phyloP scores from a whole-genome alignment of 345 rosid species.

The Toxicodendron radicans region DNA sequence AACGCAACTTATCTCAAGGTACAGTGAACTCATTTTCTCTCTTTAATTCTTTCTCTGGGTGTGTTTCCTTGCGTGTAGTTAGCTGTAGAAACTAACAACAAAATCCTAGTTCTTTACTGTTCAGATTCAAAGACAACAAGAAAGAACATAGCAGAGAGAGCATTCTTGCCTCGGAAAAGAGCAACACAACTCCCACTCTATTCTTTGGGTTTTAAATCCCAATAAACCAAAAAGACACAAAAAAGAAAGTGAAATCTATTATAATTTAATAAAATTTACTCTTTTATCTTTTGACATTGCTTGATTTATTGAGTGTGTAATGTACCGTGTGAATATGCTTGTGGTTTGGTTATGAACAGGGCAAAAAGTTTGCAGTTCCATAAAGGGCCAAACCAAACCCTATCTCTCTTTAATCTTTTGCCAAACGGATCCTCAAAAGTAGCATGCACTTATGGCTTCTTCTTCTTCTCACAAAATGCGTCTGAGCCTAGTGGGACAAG shows the following conservation, averaged over 20 bases:
- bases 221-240: neutral
- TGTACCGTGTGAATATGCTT: neutral
- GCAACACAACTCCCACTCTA: constrained; percentile 4
- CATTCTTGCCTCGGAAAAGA: constrained; percentile 31
- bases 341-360: constrained; percentile 12
- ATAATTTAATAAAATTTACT: neutral
- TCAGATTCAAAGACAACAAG: constrained; percentile 17
- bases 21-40: neutral
- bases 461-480: constrained; percentile 26
- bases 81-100: constrained; percentile 14
- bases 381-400: constrained; percentile 26
- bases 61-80: constrained; percentile 5
- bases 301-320: neutral
- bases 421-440: neutral
- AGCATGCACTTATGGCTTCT: constrained; percentile 33
- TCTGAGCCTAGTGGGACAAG: neutral
- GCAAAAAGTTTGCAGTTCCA: constrained; percentile 4
- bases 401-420: neutral
- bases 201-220: constrained; percentile 4
- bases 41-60: neutral
- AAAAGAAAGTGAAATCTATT: neutral
- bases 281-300: no score
- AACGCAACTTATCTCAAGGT: neutral
- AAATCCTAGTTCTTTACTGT: constrained; percentile 22
- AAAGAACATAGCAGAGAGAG: constrained; percentile 11